Evolutionary conservation across 805 yeast species (phyloP).

Genomic region (Debaryomyces maramus): DNA sequence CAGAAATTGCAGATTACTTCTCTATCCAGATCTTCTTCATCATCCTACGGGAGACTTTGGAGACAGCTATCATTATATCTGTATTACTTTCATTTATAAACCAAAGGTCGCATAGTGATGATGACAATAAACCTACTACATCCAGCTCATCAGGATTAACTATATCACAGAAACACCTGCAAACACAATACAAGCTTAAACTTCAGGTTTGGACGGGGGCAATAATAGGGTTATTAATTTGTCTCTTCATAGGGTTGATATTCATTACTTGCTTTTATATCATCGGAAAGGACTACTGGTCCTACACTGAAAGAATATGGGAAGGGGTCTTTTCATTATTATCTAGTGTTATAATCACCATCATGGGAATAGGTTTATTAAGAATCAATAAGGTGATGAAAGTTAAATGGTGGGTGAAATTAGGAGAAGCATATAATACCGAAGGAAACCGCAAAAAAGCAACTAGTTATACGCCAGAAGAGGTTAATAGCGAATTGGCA

Average conservation of each 20-base stretch:
- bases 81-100: conserved; percentile 72
- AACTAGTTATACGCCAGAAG: conserved; percentile 7
- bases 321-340: conserved; percentile 81
- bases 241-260: conserved; percentile 69
- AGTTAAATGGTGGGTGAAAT: conserved; percentile 67
- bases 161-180: not conserved
- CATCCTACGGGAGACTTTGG: conserved; percentile 70
- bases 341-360: conserved; percentile 75
- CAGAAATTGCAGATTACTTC: conserved; percentile 44
- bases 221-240: conserved; percentile 62
- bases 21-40: conserved; percentile 77
- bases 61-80: conserved; percentile 69
- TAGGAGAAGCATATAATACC: conserved; percentile 40
- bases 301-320: conserved; percentile 83
- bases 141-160: not conserved
- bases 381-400: conserved; percentile 75
- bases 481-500: conserved; percentile 5
- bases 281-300: conserved; percentile 84
- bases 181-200: conserved; percentile 32
- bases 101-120: conserved; percentile 42
- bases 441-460: conserved; percentile 9
- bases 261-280: conserved; percentile 71
- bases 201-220: conserved; percentile 86
- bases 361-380: conserved; percentile 83
- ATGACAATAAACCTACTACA: not conserved